Conservation (phyloP, 495 filamentous ascomycete genomes). For the Thermochaetoides thermophila region DNA sequence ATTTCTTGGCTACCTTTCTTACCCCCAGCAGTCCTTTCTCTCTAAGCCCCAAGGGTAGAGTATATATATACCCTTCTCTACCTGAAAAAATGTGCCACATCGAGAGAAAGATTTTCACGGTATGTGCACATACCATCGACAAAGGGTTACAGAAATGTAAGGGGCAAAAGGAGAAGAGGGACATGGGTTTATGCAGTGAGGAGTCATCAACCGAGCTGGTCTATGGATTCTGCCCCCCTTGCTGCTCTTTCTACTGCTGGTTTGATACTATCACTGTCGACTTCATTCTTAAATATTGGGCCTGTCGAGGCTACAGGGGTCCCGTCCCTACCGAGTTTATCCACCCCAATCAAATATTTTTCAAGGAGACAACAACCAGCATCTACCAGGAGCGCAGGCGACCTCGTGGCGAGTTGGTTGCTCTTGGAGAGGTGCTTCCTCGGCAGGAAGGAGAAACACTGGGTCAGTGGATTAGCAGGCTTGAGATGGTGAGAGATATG, state of each 20-base stretch:
- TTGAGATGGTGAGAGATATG: background rate
- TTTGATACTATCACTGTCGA: background rate
- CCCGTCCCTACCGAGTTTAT: slow-evolving; percentile 2
- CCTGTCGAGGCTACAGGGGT: background rate
- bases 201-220: background rate
- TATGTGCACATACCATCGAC: slow-evolving; percentile 5
- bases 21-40: too few relatives aligned
- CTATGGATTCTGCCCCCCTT: slow-evolving; percentile 7
- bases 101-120: slow-evolving; percentile 6
- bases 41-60: too few relatives aligned
- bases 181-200: background rate
- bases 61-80: slow-evolving; percentile 65
- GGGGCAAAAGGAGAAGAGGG: background rate
- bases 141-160: background rate
- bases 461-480: background rate
- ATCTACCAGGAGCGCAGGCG: background rate
- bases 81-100: slow-evolving; percentile 9
- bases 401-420: slow-evolving; percentile 4
- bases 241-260: slow-evolving; percentile 2
- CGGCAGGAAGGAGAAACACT: background rate
- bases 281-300: slow-evolving; percentile 8
- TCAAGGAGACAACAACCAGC: background rate
- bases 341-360: slow-evolving; percentile 1
- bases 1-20: too few relatives aligned
- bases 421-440: slow-evolving; percentile 1